phyloP scores from a whole-genome alignment of 495 filamentous ascomycete species.

The Tuber microsphaerosporum region DNA sequence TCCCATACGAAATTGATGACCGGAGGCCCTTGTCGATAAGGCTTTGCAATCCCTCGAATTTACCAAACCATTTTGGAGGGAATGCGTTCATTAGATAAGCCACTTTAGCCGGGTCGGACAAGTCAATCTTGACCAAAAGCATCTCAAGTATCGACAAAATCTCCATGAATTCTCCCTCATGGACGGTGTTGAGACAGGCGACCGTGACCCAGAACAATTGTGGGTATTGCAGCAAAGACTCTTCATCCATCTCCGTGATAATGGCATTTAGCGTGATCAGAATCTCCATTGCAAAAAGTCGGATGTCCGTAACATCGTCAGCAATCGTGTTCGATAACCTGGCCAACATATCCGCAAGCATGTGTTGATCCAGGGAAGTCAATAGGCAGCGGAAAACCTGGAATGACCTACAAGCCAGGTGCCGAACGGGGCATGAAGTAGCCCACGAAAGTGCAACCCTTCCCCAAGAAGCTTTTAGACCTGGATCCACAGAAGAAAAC shows the following conservation, averaged over 20 bases:
- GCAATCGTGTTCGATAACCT: slow-evolving; percentile 92
- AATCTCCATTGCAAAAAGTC: slow-evolving; percentile 96
- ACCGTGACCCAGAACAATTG: slow-evolving; percentile 97
- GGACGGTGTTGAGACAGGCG: slow-evolving; percentile 89
- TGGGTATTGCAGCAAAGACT: slow-evolving; percentile 76
- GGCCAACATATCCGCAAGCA: slow-evolving; percentile 93
- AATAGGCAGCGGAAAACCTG: slow-evolving; percentile 94
- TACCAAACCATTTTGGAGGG: slow-evolving; percentile 81
- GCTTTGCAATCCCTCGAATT: slow-evolving; percentile 77
- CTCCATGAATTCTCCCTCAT: slow-evolving; percentile 89
- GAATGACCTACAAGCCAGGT: slow-evolving; percentile 92
- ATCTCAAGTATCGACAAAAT: slow-evolving; percentile 86
- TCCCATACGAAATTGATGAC: slow-evolving; percentile 70
- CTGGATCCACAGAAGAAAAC: slow-evolving; percentile 77
- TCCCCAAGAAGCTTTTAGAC: slow-evolving; percentile 81
- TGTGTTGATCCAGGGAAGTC: slow-evolving; percentile 76
- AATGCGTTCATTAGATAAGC: slow-evolving; percentile 64
- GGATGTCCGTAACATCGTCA: slow-evolving; percentile 82
- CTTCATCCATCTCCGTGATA: slow-evolving; percentile 70
- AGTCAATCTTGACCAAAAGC: slow-evolving; percentile 72
- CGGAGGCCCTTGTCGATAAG: slow-evolving; percentile 85
- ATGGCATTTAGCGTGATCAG: slow-evolving; percentile 86
- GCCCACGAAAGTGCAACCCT: slow-evolving; percentile 88
- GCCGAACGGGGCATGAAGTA: slow-evolving; percentile 89
- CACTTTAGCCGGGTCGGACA: slow-evolving; percentile 62